Base-by-base conservation (phyloP, 768 basidiomycete genomes). In the Gymnopilus junonius region DNA sequence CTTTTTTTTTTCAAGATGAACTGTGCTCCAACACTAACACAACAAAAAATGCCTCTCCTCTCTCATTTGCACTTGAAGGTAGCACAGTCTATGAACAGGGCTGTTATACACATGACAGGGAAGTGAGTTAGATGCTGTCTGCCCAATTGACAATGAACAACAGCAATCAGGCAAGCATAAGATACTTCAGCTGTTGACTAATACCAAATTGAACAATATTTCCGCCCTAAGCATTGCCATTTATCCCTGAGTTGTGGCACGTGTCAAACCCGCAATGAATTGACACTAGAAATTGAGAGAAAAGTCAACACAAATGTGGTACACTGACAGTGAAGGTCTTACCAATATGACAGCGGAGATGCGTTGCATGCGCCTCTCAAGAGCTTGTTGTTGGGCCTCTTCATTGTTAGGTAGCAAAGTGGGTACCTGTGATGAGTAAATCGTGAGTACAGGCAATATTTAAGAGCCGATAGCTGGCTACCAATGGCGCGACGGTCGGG, bases 211-310 rank as follows among this genome's bases (percentile, higher is more conserved):
- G n/a, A n/a, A n/a, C n/a, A n/a, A n/a, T n/a, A n/a, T n/a, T n/a
- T n/a, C n/a, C 17, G 17, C n/a, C 15, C 20, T 20, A 3, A 43
- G 1, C 7, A 35, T 43, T 43, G 8, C 15, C 6, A 32, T 29
- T 51, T 29, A 51, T 31, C 48, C n/a, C 15, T 29, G 25, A 29
- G 29, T 31, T 4, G 46, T 50, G 15, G 48, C 48, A 51, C 48
- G 48, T 17, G 29, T 51, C 48, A 67, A 29, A 48, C 66, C 66
- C 31, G 63, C 66, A n/a, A 64, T 29, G n/a, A 67, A 67, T 23
- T 64, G 63, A 39, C 64, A 45, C 60, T 64, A 32, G 8, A 43
- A 21, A 15, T 20, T 3, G 4, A n/a, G 34, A 32, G 21, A 3
- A 43, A 25, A 39, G 50, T 51, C 23, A 25, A 17, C 20, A 40